Conservation (phyloP, 2,329 filamentous ascomycete species). For the Aspergillus novofumigatus region DNA sequence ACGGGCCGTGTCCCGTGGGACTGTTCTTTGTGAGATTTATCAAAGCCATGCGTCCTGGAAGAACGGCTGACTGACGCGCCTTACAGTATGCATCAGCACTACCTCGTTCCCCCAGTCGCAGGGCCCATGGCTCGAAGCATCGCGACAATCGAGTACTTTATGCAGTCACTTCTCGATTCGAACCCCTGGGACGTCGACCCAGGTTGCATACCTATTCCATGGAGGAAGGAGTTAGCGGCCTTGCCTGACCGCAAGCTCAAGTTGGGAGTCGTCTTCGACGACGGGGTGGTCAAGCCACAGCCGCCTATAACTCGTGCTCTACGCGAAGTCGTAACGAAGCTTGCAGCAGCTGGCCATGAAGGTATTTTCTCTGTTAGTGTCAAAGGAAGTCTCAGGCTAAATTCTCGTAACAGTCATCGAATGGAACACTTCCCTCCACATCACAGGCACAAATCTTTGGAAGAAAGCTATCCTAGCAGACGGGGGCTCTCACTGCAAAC, state of each 20-base stretch:
- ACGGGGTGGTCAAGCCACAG: constrained; percentile 57
- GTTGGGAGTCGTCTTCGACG: constrained; percentile 56
- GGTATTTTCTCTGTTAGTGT: constrained; percentile 17
- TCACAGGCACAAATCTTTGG: constrained; percentile 25
- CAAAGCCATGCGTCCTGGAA: background rate
- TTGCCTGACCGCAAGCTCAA: constrained; percentile 47
- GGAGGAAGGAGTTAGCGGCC: constrained; percentile 21
- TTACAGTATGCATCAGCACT: constrained; percentile 38
- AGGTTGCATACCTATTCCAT: constrained; percentile 33
- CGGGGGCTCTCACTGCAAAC: constrained; percentile 25
- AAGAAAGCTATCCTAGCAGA: constrained; percentile 26
- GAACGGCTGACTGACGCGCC: constrained; percentile 22
- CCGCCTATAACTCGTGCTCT: constrained; percentile 57
- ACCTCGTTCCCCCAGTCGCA: constrained; percentile 25
- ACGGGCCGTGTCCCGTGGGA: constrained; percentile 28
- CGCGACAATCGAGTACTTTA: constrained; percentile 25
- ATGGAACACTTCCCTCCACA: constrained; percentile 27
- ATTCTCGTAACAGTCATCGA: constrained; percentile 18
- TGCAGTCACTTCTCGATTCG: constrained; percentile 20
- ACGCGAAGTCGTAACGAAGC: constrained; percentile 47
- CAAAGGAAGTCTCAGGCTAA: background rate
- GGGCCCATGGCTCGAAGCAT: constrained; percentile 24
- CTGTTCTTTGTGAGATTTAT: constrained; percentile 15
- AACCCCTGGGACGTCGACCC: constrained; percentile 35
- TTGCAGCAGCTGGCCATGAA: constrained; percentile 52